These are phyloP conservation scores for Hemileccinum impolitum DNA, from an alignment of 768 basidiomycete species.

Conservation along the genomic window DNA sequence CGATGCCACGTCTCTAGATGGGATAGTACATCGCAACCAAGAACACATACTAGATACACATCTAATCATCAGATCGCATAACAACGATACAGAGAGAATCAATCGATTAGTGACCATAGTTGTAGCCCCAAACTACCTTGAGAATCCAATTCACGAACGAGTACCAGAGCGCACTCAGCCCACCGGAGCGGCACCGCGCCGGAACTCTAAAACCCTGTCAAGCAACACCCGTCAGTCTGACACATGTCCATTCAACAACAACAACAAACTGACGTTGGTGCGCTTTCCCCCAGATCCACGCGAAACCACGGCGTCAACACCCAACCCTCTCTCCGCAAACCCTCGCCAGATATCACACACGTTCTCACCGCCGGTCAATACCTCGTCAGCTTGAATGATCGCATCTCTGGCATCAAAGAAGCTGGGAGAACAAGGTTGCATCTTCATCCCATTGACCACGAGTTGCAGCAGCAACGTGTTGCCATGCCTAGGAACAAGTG, in stretches of 20 bases:
- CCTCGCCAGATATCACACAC: constrained; percentile 82
- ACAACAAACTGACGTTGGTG: constrained; percentile 60
- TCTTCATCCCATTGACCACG: constrained; percentile 89
- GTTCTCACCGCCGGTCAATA: constrained; percentile 93
- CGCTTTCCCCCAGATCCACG: constrained; percentile 84
- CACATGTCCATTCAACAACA: constrained; percentile 1
- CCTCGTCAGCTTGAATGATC: constrained; percentile 86
- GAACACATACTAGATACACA: too few species aligned
- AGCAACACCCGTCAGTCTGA: too few species aligned
- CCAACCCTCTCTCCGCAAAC: constrained; percentile 81
- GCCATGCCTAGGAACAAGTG: background rate
- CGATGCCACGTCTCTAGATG: background rate
- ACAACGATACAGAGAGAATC: too few species aligned
- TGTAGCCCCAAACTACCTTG: too few species aligned
- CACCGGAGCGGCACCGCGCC: constrained; percentile 34
- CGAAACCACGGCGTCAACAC: constrained; percentile 67
- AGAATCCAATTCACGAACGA: too few species aligned
- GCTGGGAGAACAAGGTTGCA: constrained; percentile 85
- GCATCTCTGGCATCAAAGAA: constrained; percentile 91
- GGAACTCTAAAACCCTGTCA: constrained; percentile 41
- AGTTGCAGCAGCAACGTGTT: constrained; percentile 46
- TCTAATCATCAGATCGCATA: too few species aligned
- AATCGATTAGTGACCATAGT: too few species aligned
- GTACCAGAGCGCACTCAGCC: too few species aligned
- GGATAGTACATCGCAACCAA: too few species aligned